These are phyloP conservation scores for Diaporthe australafricana DNA, from an alignment of 2,329 filamentous ascomycete species.

Conservation along the genomic window DNA sequence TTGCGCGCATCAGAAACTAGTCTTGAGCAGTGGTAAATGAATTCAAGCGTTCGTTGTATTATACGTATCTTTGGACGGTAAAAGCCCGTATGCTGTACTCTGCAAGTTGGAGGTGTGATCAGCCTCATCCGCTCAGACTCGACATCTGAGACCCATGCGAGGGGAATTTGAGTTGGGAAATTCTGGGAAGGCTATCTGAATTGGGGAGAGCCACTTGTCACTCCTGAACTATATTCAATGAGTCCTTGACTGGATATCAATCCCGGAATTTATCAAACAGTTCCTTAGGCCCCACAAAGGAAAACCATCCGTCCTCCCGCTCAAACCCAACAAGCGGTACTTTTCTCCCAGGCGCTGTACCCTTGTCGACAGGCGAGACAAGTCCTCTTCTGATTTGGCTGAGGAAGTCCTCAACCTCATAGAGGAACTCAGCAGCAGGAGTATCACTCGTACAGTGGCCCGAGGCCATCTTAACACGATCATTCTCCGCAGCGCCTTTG, in stretches of 20 bases:
- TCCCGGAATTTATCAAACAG: slow-evolving; percentile 23
- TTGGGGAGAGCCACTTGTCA: neutral
- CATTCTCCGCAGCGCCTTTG: neutral
- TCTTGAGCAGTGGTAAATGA: neutral
- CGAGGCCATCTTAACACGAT: slow-evolving; percentile 22
- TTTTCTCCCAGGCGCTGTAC: slow-evolving; percentile 15
- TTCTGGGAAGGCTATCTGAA: neutral
- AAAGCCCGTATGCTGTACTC: too few relatives aligned
- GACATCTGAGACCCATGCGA: too few relatives aligned
- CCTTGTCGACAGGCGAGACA: slow-evolving; percentile 9
- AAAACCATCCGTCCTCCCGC: slow-evolving; percentile 28
- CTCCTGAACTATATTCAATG: too few relatives aligned
- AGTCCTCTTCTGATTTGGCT: slow-evolving; percentile 22
- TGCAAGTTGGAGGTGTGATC: too few relatives aligned
- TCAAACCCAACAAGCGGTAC: slow-evolving; percentile 31
- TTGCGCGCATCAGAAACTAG: neutral
- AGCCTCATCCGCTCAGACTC: too few relatives aligned
- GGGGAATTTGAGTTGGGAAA: neutral
- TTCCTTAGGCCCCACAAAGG: slow-evolving; percentile 20
- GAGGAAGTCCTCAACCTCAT: slow-evolving; percentile 20
- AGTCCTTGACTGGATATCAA: too few relatives aligned
- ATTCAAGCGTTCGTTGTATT: neutral
- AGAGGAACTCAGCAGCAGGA: slow-evolving; percentile 15
- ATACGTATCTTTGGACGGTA: too few relatives aligned
- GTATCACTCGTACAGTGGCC: slow-evolving; percentile 28